Evolutionary conservation across 1,284 basidiomycete genomes (phyloP).

Genomic region (Marasmius tenuissimus): DNA sequence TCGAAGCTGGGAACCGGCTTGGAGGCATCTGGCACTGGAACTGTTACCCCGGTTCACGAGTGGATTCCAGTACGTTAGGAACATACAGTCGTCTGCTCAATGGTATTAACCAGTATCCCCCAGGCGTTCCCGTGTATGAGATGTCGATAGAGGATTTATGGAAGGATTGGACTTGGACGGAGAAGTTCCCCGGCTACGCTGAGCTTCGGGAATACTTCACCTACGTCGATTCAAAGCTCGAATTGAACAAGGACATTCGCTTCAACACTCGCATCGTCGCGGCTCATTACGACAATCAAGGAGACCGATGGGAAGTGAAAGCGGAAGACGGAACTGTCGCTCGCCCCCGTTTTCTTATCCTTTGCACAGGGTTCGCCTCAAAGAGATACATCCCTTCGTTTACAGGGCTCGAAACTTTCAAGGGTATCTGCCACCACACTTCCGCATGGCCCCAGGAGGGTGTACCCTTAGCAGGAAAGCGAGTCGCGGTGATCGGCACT

Average conservation of each 20-base stretch:
- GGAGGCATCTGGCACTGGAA: too few species aligned
- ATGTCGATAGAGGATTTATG: slow-evolving; percentile 23
- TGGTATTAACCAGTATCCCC: neutral
- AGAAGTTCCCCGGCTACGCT: slow-evolving; percentile 20
- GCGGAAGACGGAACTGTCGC: slow-evolving; percentile 17
- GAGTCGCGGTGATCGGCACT: slow-evolving; percentile 25
- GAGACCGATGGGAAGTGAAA: slow-evolving; percentile 20
- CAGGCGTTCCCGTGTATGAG: slow-evolving; percentile 12
- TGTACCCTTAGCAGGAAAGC: slow-evolving; percentile 21
- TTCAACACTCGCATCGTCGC: slow-evolving; percentile 22
- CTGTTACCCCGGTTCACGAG: neutral
- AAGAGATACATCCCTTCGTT: slow-evolving; percentile 20
- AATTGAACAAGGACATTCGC: slow-evolving; percentile 21
- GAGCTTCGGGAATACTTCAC: slow-evolving; percentile 24
- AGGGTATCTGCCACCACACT: slow-evolving; percentile 23
- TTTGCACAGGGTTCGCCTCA: slow-evolving; percentile 24
- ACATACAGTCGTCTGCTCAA: neutral
- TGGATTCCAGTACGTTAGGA: neutral
- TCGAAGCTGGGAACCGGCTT: too few species aligned
- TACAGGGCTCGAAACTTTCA: slow-evolving; percentile 22
- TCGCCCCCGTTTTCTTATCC: slow-evolving; percentile 18
- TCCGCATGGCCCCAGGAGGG: slow-evolving; percentile 23
- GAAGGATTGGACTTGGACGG: slow-evolving; percentile 25
- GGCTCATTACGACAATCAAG: slow-evolving; percentile 18
- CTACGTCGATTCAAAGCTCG: slow-evolving; percentile 23